A percentile compares a stretch with the other conserved stretches of the same genome.
Conservation (phyloP, 257 asterid genomes). For the Oldenlandia corymbosa region DNA sequence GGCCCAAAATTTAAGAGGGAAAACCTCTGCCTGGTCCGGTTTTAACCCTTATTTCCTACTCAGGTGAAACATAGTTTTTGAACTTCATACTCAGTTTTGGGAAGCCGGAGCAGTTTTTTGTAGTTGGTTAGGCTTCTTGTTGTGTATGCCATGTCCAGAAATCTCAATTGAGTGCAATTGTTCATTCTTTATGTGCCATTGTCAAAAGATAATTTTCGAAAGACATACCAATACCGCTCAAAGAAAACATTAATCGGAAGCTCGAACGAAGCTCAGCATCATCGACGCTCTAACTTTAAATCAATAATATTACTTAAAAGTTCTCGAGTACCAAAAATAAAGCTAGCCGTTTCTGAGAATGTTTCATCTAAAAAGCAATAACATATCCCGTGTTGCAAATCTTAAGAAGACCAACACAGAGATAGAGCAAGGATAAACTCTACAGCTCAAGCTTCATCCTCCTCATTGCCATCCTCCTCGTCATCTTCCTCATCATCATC, state of each 20-base stretch:
- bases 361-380: not conserved
- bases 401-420: slow-evolving; percentile 1
- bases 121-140: not conserved
- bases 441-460: slow-evolving; percentile 15
- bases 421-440: not conserved
- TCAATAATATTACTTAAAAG: too few relatives aligned
- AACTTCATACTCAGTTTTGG: not conserved
- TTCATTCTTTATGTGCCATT: not conserved
- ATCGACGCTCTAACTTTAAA: not conserved
- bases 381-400: not conserved
- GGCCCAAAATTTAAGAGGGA: slow-evolving; percentile 24
- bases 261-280: not conserved
- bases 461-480: slow-evolving; percentile 22
- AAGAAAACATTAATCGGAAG: not conserved
- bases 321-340: not conserved
- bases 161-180: too few relatives aligned
- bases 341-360: slow-evolving; percentile 2
- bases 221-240: not conserved
- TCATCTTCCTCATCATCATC: slow-evolving; percentile 23
- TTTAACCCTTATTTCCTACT: slow-evolving; percentile 76
- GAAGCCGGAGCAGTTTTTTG: too few relatives aligned
- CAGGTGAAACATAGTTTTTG: slow-evolving; percentile 27
- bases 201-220: not conserved
- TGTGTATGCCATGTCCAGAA: not conserved
- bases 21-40: slow-evolving; percentile 47